Percentiles rank a stretch among this genome's conserved stretches.
Evolutionary conservation across 2,329 filamentous ascomycete species (phyloP).

Genomic region (Curvularia lunata): DNA sequence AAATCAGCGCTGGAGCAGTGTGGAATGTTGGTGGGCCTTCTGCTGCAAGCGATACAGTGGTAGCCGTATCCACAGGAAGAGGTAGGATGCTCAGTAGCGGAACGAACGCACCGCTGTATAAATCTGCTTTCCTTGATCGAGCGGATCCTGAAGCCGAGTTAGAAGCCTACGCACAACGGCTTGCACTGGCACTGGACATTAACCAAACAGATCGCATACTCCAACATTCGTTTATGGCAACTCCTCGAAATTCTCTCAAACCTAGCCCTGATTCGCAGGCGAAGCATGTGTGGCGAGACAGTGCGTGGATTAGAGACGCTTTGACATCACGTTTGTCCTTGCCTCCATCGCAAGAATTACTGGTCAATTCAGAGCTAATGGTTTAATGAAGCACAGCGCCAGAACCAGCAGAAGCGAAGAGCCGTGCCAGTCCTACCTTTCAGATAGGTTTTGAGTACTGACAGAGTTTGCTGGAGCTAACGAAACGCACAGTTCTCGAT

Average conservation of each 20-base stretch:
- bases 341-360: conserved; percentile 1
- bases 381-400: conserved; percentile 30
- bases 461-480: conserved; percentile 39
- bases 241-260: conserved; percentile 12
- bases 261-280: conserved; percentile 8
- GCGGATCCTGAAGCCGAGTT: conserved; percentile 64
- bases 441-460: conserved; percentile 61
- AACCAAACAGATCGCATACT: conserved; percentile 73
- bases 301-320: conserved; percentile 49
- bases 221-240: conserved; percentile 36
- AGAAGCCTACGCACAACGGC: conserved; percentile 72
- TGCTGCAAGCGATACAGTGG: conserved; percentile 59
- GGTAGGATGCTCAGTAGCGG: conserved; percentile 71
- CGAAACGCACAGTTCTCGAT: conserved; percentile 73
- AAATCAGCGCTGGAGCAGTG: conserved; percentile 71
- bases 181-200: conserved; percentile 83
- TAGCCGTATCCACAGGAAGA: conserved; percentile 64
- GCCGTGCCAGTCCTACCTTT: conserved; percentile 75
- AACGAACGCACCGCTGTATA: conserved; percentile 72
- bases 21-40: conserved; percentile 79
- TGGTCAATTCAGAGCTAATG: conserved; percentile 14
- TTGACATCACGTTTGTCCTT: conserved; percentile 41
- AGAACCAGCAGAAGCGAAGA: conserved; percentile 37
- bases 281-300: conserved; percentile 50
- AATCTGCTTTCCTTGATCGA: conserved; percentile 61